Conservation (phyloP, 2,329 filamentous ascomycete genomes). For the Graphilbum sp. region DNA sequence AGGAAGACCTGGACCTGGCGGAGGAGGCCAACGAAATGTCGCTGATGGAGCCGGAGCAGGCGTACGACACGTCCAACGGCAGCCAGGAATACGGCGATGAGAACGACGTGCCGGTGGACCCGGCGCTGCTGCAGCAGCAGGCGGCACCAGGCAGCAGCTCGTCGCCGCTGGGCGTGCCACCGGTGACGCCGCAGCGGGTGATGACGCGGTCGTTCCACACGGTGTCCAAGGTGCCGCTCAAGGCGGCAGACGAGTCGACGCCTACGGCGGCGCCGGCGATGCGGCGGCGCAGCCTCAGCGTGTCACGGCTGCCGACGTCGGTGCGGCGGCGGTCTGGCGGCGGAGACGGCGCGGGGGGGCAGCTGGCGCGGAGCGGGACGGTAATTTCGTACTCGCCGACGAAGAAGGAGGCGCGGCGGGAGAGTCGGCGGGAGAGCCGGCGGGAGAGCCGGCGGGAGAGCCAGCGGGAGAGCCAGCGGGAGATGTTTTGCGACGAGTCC, state of each 20-base stretch:
- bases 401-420: conserved; percentile 18
- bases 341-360: conserved; percentile 9
- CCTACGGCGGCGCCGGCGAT: conserved; percentile 24
- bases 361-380: conserved; percentile 30
- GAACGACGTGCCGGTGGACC: conserved; percentile 41
- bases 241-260: conserved; percentile 45
- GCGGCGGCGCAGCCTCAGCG: conserved; percentile 35
- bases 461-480: conserved; percentile 11
- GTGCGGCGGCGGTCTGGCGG: conserved; percentile 21
- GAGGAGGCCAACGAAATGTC: conserved; percentile 46
- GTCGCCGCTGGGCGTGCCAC: conserved; percentile 17
- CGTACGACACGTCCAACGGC: conserved; percentile 35
- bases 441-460: conserved; percentile 12
- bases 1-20: conserved; percentile 41
- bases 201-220: conserved; percentile 49
- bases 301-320: conserved; percentile 26
- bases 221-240: conserved; percentile 61
- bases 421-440: conserved; percentile 4
- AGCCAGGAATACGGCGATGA: conserved; percentile 54
- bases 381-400: conserved; percentile 38
- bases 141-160: conserved; percentile 7
- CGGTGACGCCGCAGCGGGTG: conserved; percentile 39
- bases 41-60: conserved; percentile 27
- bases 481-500: no score
- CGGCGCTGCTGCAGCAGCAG: conserved; percentile 26